These are phyloP conservation scores for Conticribra weissflogii DNA, from an alignment of 108 stramenopile genomes.

Conservation along the genomic window DNA sequence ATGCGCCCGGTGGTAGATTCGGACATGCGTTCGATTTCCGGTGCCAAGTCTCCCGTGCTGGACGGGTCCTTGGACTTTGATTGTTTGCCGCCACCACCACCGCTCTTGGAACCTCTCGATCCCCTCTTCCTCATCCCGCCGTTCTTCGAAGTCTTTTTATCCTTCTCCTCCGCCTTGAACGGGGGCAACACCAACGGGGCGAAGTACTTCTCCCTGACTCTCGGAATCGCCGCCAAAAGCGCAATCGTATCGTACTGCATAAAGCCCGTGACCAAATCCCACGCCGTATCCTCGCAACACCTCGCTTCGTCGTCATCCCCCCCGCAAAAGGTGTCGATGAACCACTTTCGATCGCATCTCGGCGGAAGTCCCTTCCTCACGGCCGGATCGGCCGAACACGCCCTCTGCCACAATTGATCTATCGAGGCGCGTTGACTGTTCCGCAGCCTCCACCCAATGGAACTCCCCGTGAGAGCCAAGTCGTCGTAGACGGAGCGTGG, in stretches of 20 bases:
- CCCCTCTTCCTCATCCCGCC: no score
- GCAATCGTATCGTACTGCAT: conserved; percentile 55
- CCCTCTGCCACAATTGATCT: conserved; percentile 46
- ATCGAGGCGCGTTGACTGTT: conserved; percentile 48
- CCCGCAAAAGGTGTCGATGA: conserved; percentile 52
- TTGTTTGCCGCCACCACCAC: no score
- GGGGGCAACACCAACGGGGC: conserved; percentile 52
- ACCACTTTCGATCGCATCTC: conserved; percentile 51
- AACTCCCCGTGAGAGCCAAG: conserved; percentile 44
- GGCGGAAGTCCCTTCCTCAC: conserved; percentile 37
- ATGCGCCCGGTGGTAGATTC: neutral
- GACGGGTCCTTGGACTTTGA: no score
- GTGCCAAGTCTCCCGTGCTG: no score
- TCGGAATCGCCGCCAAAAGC: conserved; percentile 45
- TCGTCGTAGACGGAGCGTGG: conserved; percentile 54
- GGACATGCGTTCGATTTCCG: no score
- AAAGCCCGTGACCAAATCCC: conserved; percentile 53
- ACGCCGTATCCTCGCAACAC: conserved; percentile 40
- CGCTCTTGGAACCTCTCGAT: neutral
- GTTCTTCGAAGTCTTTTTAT: no score
- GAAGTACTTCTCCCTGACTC: conserved; percentile 43
- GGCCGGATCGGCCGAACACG: conserved; percentile 40
- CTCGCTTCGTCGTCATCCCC: conserved; percentile 38
- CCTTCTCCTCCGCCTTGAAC: neutral
- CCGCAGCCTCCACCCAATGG: conserved; percentile 52